Percentiles rank a stretch among this genome's conserved stretches.
Conservation (phyloP, 2,329 filamentous ascomycete genomes). For the Neocucurbitaria cava region DNA sequence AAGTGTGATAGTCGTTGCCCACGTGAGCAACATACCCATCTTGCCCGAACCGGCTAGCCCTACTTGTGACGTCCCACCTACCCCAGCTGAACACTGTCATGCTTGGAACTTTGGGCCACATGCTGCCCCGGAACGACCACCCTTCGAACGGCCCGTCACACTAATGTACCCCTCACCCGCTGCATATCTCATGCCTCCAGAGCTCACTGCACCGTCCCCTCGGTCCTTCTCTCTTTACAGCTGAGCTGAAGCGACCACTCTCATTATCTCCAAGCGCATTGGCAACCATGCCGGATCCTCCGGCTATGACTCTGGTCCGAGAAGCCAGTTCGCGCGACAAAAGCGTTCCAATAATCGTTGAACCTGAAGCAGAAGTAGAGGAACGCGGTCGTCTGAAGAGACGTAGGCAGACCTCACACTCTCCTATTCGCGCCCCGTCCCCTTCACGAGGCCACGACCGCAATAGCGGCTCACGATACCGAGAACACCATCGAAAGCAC, state of each 20-base stretch:
- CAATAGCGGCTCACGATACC: constrained; percentile 37
- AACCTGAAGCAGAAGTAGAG: constrained; percentile 45
- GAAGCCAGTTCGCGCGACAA: constrained; percentile 52
- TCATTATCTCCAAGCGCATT: neutral
- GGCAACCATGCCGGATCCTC: constrained; percentile 1
- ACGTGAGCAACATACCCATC: neutral
- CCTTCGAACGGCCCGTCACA: constrained; percentile 24
- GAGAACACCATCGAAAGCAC: constrained; percentile 42
- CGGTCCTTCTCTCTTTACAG: constrained; percentile 11
- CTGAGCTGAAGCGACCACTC: constrained; percentile 8
- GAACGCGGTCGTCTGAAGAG: constrained; percentile 44
- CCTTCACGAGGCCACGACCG: constrained; percentile 46
- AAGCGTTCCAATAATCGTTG: constrained; percentile 50
- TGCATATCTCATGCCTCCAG: constrained; percentile 6
- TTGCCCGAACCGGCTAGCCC: neutral
- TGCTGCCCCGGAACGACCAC: constrained; percentile 17
- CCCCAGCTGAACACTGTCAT: constrained; percentile 10
- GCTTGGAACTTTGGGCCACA: constrained; percentile 21
- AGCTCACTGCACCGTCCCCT: neutral
- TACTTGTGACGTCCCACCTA: neutral
- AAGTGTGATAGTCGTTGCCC: too few species aligned
- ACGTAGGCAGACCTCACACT: constrained; percentile 37
- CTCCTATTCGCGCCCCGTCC: constrained; percentile 37
- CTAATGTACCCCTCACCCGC: constrained; percentile 28
- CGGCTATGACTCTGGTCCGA: neutral